Conservation (phyloP, 306 rosid genomes). For the Vigna angularis region DNA sequence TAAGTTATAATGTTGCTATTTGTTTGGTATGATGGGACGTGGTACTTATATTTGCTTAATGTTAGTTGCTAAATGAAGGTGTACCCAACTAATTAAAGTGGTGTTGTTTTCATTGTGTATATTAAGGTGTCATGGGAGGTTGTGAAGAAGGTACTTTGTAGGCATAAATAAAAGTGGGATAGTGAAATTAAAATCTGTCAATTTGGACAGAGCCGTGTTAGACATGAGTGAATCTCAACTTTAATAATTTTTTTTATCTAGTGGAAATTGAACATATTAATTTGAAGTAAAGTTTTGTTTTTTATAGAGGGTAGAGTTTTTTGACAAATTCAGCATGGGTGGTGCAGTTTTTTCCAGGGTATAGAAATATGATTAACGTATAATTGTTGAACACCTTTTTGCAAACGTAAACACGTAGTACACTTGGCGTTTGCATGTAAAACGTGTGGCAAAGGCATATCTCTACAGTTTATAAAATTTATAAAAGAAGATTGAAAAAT, state of each 20-base stretch:
- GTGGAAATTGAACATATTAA: not conserved
- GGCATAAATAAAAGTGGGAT: not conserved
- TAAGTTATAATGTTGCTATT: not conserved
- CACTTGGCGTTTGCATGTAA: constrained; percentile 14
- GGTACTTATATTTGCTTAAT: constrained; percentile 7
- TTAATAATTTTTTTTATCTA: not conserved
- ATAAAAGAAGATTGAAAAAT: not conserved
- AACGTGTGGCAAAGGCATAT: constrained; percentile 22
- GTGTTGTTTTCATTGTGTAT: not conserved
- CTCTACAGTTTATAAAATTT: not conserved
- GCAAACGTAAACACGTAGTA: constrained; percentile 10
- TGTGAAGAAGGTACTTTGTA: not conserved
- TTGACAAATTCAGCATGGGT: constrained; percentile 10
- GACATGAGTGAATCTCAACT: not conserved
- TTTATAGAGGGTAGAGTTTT: not conserved
- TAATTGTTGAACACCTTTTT: constrained; percentile 23
- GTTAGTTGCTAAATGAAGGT: constrained; percentile 2
- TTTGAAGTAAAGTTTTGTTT: not conserved
- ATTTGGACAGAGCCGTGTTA: constrained; percentile 27
- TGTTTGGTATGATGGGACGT: constrained; percentile 16
- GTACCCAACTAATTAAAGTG: constrained; percentile 23
- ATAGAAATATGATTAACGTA: too few relatives aligned
- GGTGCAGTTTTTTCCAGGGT: not conserved
- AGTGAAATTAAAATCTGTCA: not conserved
- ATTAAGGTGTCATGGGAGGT: not conserved